Evolutionary conservation across 2,329 filamentous ascomycete species (phyloP).

Genomic region (Talaromyces sp.): DNA sequence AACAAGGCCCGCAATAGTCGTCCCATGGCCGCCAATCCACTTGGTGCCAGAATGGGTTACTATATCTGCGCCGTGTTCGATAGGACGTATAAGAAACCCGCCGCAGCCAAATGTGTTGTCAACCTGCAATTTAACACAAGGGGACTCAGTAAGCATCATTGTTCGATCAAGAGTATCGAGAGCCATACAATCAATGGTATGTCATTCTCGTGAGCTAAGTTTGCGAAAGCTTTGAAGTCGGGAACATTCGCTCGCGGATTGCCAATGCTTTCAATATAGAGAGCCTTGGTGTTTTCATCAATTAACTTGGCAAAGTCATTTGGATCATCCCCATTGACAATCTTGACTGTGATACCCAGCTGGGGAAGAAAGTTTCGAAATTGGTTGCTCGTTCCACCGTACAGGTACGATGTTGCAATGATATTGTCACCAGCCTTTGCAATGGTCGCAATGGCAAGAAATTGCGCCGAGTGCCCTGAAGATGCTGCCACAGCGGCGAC

Average conservation of each 20-base stretch:
- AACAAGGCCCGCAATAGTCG: constrained; percentile 75
- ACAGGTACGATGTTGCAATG: constrained; percentile 66
- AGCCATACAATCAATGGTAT: constrained; percentile 51
- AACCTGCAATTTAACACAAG: constrained; percentile 34
- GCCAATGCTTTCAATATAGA: constrained; percentile 82
- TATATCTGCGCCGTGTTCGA: constrained; percentile 81
- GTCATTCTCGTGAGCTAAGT: constrained; percentile 62
- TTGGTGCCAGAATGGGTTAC: constrained; percentile 86
- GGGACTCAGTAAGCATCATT: not conserved
- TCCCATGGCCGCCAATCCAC: constrained; percentile 89
- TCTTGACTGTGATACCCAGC: constrained; percentile 35
- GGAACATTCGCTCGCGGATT: constrained; percentile 86
- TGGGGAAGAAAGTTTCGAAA: constrained; percentile 65
- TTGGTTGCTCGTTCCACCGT: constrained; percentile 88
- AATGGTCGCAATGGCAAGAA: constrained; percentile 71
- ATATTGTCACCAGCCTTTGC: constrained; percentile 80
- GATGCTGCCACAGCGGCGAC: constrained; percentile 66
- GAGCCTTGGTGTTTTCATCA: constrained; percentile 80
- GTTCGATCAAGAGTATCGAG: not conserved
- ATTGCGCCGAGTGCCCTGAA: constrained; percentile 75
- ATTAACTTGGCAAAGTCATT: constrained; percentile 70
- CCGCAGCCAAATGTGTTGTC: constrained; percentile 90
- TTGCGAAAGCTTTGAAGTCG: constrained; percentile 74
- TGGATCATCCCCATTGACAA: constrained; percentile 60
- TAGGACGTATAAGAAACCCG: constrained; percentile 74